Conservation (phyloP, 768 basidiomycete genomes). For the Agrocybe praecox region DNA sequence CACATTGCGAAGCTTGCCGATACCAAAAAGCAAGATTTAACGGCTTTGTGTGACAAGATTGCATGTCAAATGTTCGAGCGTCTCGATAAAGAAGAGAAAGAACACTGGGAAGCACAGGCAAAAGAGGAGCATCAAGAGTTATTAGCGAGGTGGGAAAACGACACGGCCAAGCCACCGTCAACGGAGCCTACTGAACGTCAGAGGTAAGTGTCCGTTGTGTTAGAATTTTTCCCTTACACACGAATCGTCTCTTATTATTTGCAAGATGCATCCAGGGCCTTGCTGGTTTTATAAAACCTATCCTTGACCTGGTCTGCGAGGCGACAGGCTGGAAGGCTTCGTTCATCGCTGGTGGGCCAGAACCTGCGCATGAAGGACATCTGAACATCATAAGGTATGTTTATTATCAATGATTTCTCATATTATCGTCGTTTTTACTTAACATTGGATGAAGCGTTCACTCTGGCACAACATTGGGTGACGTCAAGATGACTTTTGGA, state of each 20-base stretch:
- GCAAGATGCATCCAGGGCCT: constrained; percentile 9
- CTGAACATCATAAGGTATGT: constrained; percentile 9
- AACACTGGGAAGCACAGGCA: constrained; percentile 1
- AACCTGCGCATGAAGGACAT: constrained; percentile 8
- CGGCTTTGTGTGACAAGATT: constrained; percentile 1
- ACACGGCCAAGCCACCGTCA: not conserved
- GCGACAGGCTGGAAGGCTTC: constrained; percentile 9
- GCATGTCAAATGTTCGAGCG: constrained; percentile 6
- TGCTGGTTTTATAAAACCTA: constrained; percentile 3
- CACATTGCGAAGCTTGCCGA: no score
- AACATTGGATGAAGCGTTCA: constrained; percentile 5
- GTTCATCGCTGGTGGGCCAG: constrained; percentile 11
- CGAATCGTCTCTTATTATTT: not conserved
- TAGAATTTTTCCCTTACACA: no score
- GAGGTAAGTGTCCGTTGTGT: not conserved
- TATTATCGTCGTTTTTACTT: not conserved
- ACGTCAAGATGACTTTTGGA: constrained; percentile 17
- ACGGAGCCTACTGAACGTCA: not conserved
- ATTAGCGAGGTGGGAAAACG: not conserved
- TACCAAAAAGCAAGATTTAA: no score
- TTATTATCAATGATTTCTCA: not conserved
- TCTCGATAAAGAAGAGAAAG: not conserved
- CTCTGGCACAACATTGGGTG: constrained; percentile 10
- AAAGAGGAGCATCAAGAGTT: not conserved
- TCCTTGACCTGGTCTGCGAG: constrained; percentile 9